Base-by-base conservation (phyloP, 495 filamentous ascomycete genomes). In the Pyrenula massariospora region DNA sequence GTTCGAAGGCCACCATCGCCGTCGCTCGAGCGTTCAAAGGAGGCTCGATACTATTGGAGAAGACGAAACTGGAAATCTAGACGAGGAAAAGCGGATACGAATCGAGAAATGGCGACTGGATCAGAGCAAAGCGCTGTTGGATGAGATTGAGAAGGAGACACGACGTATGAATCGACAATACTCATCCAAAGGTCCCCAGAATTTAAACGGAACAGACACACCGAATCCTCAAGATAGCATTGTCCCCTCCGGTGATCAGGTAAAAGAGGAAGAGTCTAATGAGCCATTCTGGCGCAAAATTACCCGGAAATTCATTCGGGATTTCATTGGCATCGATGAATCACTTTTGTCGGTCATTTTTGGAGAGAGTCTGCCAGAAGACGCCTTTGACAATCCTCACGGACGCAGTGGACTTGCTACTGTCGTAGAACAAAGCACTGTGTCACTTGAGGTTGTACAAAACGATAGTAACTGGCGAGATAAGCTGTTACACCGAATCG, bases 41-140 rank as follows among this genome's bases (percentile, higher is more conserved):
- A 73, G 81, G 48, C 61, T 83, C 24, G 87, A 91, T 63, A 83
- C 82, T 42, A 64, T 87, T 22, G 79, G 81, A 47, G 81, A 86
- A 58, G 76, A 76, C 51, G 78, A 83, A 48, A 77, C 79, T 24
- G 72, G 71, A 22, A 74, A 78, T 58, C 63, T 77, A 22, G 81
- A 84, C 57, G 68, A 76, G 12, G 88, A 95, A 50, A 82, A 86
- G 53, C 86, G 83, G 64, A 78, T 82, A 60, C 77, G 91, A 59
- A 95, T 98, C 70, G 89, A 96, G 68, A 75, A 81, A 49, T 98
- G 93, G 93, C 78, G 91, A 59, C 71, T 93, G 64, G 93, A 97
- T 63, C 94, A 97, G 67, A 95, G 89, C 62, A 77, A 77, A 58
- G 80, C 85, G 19, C 70, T 98, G 48, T 67, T 97, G 25, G 87